phyloP scores from a whole-genome alignment of 768 basidiomycete species.

The Tricholoma furcatifolium region DNA sequence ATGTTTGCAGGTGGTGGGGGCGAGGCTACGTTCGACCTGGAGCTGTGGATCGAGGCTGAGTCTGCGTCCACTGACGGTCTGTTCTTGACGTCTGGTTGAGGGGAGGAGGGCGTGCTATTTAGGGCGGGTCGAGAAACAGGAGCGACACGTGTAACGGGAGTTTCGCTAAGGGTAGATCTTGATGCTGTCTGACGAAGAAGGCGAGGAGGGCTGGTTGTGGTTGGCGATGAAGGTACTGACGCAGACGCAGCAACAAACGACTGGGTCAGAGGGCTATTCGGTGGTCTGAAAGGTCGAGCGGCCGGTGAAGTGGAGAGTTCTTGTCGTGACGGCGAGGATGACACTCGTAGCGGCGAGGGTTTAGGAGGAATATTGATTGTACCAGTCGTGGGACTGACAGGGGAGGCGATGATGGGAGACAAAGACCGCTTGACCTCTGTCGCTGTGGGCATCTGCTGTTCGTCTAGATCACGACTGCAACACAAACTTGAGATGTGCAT shows the following conservation, averaged over 20 bases:
- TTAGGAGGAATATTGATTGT: conserved; percentile 11
- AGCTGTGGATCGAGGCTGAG: conserved; percentile 30
- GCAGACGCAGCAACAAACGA: conserved; percentile 14
- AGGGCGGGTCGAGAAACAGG: conserved; percentile 8
- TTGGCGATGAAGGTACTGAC: conserved; percentile 21
- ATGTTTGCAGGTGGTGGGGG: conserved; percentile 32
- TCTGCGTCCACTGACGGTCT: conserved; percentile 23
- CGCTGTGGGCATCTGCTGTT: conserved; percentile 19
- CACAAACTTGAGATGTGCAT: not conserved
- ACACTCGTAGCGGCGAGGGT: conserved; percentile 17
- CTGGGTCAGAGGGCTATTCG: conserved; percentile 36
- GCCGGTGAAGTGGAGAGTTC: not conserved
- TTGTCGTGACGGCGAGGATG: conserved; percentile 10
- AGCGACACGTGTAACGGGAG: not conserved
- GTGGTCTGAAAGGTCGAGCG: conserved; percentile 24
- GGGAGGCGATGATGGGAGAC: conserved; percentile 16
- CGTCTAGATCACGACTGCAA: conserved; percentile 27
- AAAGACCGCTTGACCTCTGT: conserved; percentile 24
- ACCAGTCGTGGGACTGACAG: conserved; percentile 15
- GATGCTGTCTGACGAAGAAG: conserved; percentile 28
- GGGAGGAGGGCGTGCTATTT: conserved; percentile 6
- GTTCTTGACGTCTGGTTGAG: conserved; percentile 1
- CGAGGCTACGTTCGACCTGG: conserved; percentile 34
- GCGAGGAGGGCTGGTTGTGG: conserved; percentile 15
- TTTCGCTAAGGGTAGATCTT: conserved; percentile 21